Conservation (phyloP, 306 rosid species). For the Vachellia collinsii region DNA sequence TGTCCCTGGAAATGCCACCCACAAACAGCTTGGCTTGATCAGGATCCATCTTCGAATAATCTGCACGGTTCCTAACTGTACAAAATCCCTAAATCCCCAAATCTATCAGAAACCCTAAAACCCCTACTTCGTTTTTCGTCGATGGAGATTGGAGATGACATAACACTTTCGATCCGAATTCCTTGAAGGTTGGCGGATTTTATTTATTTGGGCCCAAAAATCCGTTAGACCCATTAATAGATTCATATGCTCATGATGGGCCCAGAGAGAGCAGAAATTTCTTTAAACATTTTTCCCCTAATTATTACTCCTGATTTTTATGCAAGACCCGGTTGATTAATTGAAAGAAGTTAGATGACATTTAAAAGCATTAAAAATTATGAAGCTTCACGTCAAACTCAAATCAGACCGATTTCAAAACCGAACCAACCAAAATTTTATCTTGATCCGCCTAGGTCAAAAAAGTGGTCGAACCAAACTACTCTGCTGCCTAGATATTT, state of each 20-base stretch:
- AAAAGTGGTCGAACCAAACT: too few relatives aligned
- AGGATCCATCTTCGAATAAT: constrained; percentile 52
- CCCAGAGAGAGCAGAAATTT: background rate
- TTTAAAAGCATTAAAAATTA: too few relatives aligned
- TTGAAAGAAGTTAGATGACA: too few relatives aligned
- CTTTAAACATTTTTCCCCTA: too few relatives aligned
- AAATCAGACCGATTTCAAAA: too few relatives aligned
- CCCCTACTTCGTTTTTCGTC: constrained; percentile 8
- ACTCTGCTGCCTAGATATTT: too few relatives aligned
- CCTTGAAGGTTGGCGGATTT: background rate
- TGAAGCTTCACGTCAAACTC: too few relatives aligned
- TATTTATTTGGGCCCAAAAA: background rate
- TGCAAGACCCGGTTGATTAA: too few relatives aligned
- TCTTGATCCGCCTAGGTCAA: too few relatives aligned
- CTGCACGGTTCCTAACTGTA: constrained; percentile 19
- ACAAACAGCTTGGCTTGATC: constrained; percentile 63
- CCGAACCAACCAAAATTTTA: too few relatives aligned
- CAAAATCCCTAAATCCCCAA: constrained; percentile 20
- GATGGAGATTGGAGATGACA: background rate
- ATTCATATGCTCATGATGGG: background rate
- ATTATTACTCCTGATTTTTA: too few relatives aligned
- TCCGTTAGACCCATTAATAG: too few relatives aligned
- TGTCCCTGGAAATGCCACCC: constrained; percentile 68
- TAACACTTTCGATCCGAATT: background rate
- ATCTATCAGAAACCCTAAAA: constrained; percentile 22